Conservation (phyloP, 495 filamentous ascomycete species). For the Xylaria grammica region DNA sequence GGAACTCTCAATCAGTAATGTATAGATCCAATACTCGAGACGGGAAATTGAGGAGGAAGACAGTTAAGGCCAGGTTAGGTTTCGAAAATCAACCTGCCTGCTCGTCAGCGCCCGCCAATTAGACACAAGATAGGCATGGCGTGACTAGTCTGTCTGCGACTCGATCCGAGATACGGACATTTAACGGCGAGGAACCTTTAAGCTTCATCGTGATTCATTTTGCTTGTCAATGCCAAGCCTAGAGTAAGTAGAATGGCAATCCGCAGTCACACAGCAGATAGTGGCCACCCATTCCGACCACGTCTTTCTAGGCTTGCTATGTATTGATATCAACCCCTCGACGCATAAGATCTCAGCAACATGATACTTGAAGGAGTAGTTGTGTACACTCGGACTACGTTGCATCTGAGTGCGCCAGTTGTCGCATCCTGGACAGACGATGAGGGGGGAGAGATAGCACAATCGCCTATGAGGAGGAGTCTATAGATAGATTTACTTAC, state of each 20-base stretch:
- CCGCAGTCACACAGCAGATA: constrained; percentile 1
- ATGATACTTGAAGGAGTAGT: not conserved
- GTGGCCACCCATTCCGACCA: not conserved
- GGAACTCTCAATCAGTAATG: not conserved
- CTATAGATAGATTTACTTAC: not conserved
- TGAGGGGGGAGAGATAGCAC: not conserved
- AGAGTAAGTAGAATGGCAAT: not conserved
- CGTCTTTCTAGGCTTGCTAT: not conserved
- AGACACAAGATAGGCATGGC: not conserved
- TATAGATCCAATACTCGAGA: not conserved
- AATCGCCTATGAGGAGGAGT: not conserved
- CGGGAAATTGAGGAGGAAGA: constrained; percentile 11
- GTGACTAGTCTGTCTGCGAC: constrained; percentile 2
- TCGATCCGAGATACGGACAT: constrained; percentile 12
- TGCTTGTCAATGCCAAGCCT: not conserved
- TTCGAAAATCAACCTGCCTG: constrained; percentile 5
- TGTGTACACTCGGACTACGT: not conserved
- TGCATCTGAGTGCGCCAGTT: not conserved
- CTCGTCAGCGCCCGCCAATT: constrained; percentile 9
- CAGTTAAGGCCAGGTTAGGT: constrained; percentile 13
- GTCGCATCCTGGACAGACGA: not conserved
- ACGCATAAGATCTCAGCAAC: not conserved
- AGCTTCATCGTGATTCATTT: not conserved
- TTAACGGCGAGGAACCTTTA: not conserved
- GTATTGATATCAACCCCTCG: not conserved